Base-by-base conservation (phyloP, 148 eudicot species). In the Vaccinium darrowii region DNA sequence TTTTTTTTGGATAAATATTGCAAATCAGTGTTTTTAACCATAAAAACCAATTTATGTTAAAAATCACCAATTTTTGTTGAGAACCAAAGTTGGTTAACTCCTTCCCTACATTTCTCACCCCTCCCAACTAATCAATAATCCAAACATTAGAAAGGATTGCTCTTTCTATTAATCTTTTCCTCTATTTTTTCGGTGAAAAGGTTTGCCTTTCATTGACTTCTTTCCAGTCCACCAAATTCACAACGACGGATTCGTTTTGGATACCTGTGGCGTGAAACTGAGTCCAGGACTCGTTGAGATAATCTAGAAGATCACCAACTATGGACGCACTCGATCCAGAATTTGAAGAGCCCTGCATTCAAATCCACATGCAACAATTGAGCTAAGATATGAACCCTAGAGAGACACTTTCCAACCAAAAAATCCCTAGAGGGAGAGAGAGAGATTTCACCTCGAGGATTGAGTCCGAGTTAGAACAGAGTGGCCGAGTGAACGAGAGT, bases 261-360 rank as follows among this genome's bases (percentile, higher is more conserved):
- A 47, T 90, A 96, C 99, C 99, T 49, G 98, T 94, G 82, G 99
- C 99, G 83, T 96, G 99, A 92, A 96, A 96, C 36, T 96, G 99
- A 81, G 99, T 96, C 99, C 99, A 96, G 4, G 99, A 94, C 84
- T 96, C 99, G 84, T 96, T 94, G 86, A 96, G 99, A 90, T 92
- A 96, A 78, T 94, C 95, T 39, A 96, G 88, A 77, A 96, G 90
- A 85, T 91, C 98, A 74, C 97, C 94, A 78, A 94, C 97, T 56
- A 96, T 92, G 8, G 98, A 96, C 30, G 90, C 87, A 78, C 83
- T 88, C 76, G 93, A 84, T 73, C 86, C 94, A 79, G 74, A 79
- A 57, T 85, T 33, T 9, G 86, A 50, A 82, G 83, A 88, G 84
- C 67, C 82, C 93, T 88, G 81, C 87, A 81, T 76, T 63, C 14